These are phyloP conservation scores for Fraxinus dipetala DNA, from an alignment of 305 asterid species.

Conservation along the genomic window DNA sequence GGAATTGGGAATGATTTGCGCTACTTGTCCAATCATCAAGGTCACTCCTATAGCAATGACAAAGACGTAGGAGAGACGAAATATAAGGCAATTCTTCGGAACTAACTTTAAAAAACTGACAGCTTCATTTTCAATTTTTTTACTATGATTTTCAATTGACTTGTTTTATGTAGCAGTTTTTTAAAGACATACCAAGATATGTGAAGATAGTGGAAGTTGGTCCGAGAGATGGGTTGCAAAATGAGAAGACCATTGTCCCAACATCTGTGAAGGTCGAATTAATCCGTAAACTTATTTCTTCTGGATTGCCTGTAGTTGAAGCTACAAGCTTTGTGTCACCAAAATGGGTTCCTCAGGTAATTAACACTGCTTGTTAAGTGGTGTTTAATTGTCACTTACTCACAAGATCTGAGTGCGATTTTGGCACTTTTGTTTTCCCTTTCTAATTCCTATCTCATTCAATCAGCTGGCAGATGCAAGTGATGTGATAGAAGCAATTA, in stretches of 20 bases:
- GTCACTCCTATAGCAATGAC: slow-evolving; percentile 38
- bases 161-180: slow-evolving; percentile 44
- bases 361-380: neutral
- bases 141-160: slow-evolving; percentile 18
- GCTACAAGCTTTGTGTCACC: slow-evolving; percentile 98
- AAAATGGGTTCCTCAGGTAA: slow-evolving; percentile 99
- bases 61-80: slow-evolving; percentile 35
- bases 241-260: slow-evolving; percentile 80
- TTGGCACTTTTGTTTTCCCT: slow-evolving; percentile 3
- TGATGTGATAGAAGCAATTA: slow-evolving; percentile 79
- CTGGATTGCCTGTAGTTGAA: slow-evolving; percentile 86
- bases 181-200: slow-evolving; percentile 59
- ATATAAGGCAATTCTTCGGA: slow-evolving; percentile 37
- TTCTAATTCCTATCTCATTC: slow-evolving; percentile 22
- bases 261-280: slow-evolving; percentile 69
- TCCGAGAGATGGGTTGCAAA: slow-evolving; percentile 93
- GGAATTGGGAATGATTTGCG: slow-evolving; percentile 42
- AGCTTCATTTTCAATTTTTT: slow-evolving; percentile 1
- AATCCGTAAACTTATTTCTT: slow-evolving; percentile 65
- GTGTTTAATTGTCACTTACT: neutral
- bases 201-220: slow-evolving; percentile 98
- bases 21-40: slow-evolving; percentile 39
- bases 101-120: neutral
- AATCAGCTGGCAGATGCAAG: slow-evolving; percentile 87
- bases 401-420: neutral